phyloP scores from a whole-genome alignment of 352 stramenopile genomes.

The Phytophthora foliorum region DNA sequence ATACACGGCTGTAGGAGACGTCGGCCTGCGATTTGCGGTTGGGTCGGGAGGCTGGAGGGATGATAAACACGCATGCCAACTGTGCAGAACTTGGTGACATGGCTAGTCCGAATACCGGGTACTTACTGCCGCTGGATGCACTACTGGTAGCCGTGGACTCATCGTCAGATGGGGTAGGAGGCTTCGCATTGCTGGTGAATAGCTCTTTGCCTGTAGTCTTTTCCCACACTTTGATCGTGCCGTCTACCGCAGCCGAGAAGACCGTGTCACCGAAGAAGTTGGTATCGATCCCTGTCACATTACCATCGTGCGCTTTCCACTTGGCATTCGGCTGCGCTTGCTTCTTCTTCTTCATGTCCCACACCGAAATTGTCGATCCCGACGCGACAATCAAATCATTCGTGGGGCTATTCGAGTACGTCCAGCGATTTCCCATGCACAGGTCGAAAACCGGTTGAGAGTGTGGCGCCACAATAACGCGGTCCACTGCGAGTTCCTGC shows the following conservation, averaged over 20 bases:
- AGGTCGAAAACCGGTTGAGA: conserved; percentile 71
- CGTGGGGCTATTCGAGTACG: conserved; percentile 57
- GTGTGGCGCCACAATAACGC: conserved; percentile 64
- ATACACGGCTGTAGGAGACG: conserved; percentile 87
- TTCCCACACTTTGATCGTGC: conserved; percentile 71
- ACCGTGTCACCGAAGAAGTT: conserved; percentile 77
- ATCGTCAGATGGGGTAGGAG: conserved; percentile 3
- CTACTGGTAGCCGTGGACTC: conserved; percentile 8
- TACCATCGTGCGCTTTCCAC: conserved; percentile 79
- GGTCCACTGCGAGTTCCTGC: conserved; percentile 44
- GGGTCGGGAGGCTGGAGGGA: conserved; percentile 78
- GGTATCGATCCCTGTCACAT: conserved; percentile 67
- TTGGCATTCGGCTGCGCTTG: conserved; percentile 34
- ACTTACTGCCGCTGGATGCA: conserved; percentile 43
- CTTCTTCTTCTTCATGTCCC: conserved; percentile 70
- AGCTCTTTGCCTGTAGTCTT: conserved; percentile 45
- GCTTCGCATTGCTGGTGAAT: conserved; percentile 29
- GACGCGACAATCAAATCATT: conserved; percentile 72
- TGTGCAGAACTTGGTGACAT: conserved; percentile 81
- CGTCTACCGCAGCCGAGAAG: conserved; percentile 71
- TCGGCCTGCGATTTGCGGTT: conserved; percentile 87
- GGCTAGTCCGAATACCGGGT: conserved; percentile 76
- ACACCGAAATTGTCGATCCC: conserved; percentile 77
- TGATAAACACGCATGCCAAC: conserved; percentile 73
- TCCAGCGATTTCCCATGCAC: conserved; percentile 58